phyloP scores from a whole-genome alignment of 2,329 filamentous ascomycete genomes.

The Neonectria sp. region DNA sequence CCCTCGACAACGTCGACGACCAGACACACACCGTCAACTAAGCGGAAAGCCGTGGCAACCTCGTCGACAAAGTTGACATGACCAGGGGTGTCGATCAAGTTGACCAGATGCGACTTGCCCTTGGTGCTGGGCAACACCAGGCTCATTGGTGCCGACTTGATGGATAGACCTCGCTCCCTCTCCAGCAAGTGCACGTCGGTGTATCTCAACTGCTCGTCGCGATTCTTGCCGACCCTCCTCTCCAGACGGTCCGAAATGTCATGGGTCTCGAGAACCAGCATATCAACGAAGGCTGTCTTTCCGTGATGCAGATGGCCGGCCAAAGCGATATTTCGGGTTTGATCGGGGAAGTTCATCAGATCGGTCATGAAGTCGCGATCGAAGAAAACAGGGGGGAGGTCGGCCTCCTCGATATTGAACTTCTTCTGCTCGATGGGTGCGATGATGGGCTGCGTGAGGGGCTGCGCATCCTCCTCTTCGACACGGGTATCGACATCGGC shows the following conservation, averaged over 20 bases:
- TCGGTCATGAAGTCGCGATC: slow-evolving; percentile 95
- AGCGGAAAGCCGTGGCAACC: slow-evolving; percentile 87
- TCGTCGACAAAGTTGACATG: slow-evolving; percentile 99
- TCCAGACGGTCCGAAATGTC: slow-evolving; percentile 85
- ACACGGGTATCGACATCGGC: slow-evolving; percentile 95
- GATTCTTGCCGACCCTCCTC: slow-evolving; percentile 83
- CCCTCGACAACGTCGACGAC: slow-evolving; percentile 98
- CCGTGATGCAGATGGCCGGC: slow-evolving; percentile 96
- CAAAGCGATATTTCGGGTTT: slow-evolving; percentile 92
- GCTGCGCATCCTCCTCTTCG: slow-evolving; percentile 97
- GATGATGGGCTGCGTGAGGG: slow-evolving; percentile 92
- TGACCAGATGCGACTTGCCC: slow-evolving; percentile 95
- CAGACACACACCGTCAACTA: slow-evolving; percentile 93
- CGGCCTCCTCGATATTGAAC: slow-evolving; percentile 92
- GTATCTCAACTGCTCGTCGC: slow-evolving; percentile 93
- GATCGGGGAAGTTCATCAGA: slow-evolving; percentile 95
- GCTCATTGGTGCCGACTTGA: slow-evolving; percentile 96
- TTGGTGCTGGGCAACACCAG: slow-evolving; percentile 89
- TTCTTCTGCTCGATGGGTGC: slow-evolving; percentile 95
- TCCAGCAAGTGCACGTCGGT: slow-evolving; percentile 94
- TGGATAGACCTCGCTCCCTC: slow-evolving; percentile 89
- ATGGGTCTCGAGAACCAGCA: slow-evolving; percentile 96
- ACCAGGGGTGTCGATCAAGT: slow-evolving; percentile 95
- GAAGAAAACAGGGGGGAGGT: slow-evolving; percentile 90
- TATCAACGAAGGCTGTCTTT: slow-evolving; percentile 98